Conservation (phyloP, 176 grass and related monocot genomes). For the Zoysia japonica region DNA sequence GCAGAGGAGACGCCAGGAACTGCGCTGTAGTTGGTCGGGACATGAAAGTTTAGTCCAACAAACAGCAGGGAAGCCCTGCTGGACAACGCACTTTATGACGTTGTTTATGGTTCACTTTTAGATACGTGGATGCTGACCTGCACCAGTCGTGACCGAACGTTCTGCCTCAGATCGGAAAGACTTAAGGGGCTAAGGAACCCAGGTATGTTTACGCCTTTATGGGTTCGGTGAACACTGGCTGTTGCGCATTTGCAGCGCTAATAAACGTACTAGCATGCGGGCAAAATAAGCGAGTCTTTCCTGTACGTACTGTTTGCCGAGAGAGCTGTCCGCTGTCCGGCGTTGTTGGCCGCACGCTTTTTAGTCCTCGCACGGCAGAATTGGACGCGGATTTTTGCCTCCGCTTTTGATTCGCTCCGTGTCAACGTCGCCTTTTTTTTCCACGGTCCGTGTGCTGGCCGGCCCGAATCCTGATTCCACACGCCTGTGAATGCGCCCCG, state of each 20-base stretch:
- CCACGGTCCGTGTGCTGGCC: too few relatives aligned
- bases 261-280: too few relatives aligned
- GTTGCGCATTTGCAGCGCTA: not conserved
- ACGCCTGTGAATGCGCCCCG: too few relatives aligned
- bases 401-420: too few relatives aligned
- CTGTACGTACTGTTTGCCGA: too few relatives aligned
- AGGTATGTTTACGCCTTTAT: not conserved
- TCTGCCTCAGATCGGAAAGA: not conserved
- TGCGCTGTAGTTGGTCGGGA: slow-evolving; percentile 7
- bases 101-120: slow-evolving; percentile 12
- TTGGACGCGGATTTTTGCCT: too few relatives aligned
- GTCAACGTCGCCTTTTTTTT: too few relatives aligned
- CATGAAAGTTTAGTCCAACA: not conserved
- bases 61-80: slow-evolving; percentile 18
- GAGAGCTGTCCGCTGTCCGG: too few relatives aligned
- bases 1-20: slow-evolving; percentile 27
- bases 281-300: too few relatives aligned
- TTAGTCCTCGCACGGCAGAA: too few relatives aligned
- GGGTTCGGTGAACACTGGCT: not conserved
- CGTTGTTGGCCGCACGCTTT: too few relatives aligned
- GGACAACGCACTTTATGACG: slow-evolving; percentile 28
- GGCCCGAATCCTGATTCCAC: too few relatives aligned
- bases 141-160: not conserved
- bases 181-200: slow-evolving; percentile 2
- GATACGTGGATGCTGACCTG: slow-evolving; percentile 2